Percentiles rank a stretch among this genome's conserved stretches.
Evolutionary conservation across 768 basidiomycete species (phyloP).

Genomic region (Boletales sp.): DNA sequence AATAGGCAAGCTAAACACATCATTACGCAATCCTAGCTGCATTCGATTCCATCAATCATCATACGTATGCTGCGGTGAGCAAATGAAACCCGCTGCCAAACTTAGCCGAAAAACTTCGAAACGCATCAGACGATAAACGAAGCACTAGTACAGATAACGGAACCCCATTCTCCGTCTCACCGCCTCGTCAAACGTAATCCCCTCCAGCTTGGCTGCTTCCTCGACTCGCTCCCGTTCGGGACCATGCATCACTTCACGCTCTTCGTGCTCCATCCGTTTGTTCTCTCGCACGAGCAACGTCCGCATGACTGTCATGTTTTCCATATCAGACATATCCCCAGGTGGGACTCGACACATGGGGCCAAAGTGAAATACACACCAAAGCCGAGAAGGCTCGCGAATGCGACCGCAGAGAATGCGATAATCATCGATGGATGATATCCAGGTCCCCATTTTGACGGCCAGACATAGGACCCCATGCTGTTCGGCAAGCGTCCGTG

Average conservation of each 20-base stretch:
- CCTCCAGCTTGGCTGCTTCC: conserved; percentile 56
- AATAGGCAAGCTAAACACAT: no score
- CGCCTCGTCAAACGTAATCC: conserved; percentile 58
- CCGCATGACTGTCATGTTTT: conserved; percentile 35
- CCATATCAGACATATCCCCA: background rate
- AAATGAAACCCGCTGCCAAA: no score
- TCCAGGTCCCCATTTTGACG: conserved; percentile 52
- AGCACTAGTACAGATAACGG: conserved; percentile 49
- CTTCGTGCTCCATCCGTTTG: conserved; percentile 46
- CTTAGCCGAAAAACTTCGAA: no score
- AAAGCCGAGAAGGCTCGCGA: conserved; percentile 33
- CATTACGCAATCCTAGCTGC: no score
- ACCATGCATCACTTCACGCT: conserved; percentile 41
- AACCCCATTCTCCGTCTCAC: conserved; percentile 55
- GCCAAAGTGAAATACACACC: conserved; percentile 24
- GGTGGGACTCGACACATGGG: background rate
- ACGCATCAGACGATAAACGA: no score
- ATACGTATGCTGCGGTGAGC: no score
- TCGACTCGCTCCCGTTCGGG: conserved; percentile 48
- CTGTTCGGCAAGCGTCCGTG: conserved; percentile 24
- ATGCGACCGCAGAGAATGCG: conserved; percentile 33
- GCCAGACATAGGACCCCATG: conserved; percentile 63
- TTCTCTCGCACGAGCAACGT: conserved; percentile 46
- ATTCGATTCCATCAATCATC: no score
- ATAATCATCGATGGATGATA: conserved; percentile 66